A percentile compares a stretch with the other conserved stretches of the same genome.
Evolutionary conservation across 2,329 filamentous ascomycete genomes (phyloP).

Genomic region (Davidsoniella australis): DNA sequence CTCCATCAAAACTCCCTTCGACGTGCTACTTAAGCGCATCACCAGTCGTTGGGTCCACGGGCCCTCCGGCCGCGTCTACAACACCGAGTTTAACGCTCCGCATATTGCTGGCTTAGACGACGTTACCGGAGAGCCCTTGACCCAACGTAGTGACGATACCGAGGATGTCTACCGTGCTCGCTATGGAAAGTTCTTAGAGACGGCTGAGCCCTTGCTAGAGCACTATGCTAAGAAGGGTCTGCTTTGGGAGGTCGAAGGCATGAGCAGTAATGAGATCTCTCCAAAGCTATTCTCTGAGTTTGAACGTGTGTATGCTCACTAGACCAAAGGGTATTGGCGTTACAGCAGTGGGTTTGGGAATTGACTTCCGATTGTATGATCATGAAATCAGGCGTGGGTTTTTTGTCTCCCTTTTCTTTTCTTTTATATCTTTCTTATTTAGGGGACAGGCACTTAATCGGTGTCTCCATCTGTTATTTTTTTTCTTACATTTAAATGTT

Average conservation of each 20-base stretch:
- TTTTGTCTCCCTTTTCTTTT: too few relatives aligned
- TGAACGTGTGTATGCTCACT: constrained; percentile 27
- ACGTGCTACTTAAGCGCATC: constrained; percentile 79
- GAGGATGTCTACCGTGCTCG: constrained; percentile 72
- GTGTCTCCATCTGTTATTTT: too few relatives aligned
- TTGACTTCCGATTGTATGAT: too few relatives aligned
- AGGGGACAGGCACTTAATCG: neutral
- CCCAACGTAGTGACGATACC: constrained; percentile 70
- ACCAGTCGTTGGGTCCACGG: constrained; percentile 87
- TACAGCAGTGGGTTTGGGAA: neutral
- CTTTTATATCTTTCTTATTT: neutral
- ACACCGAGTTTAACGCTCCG: constrained; percentile 80
- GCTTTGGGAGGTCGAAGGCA: constrained; percentile 70
- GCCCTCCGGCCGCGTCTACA: constrained; percentile 83
- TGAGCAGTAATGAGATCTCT: constrained; percentile 86
- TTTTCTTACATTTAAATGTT: neutral
- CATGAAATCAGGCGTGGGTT: neutral
- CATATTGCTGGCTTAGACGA: constrained; percentile 70
- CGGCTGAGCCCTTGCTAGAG: constrained; percentile 66
- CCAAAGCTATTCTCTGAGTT: constrained; percentile 79
- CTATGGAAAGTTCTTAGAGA: constrained; percentile 72
- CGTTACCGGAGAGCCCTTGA: constrained; percentile 71
- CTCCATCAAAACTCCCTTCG: constrained; percentile 66
- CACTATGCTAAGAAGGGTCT: constrained; percentile 77
- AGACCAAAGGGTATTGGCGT: too few relatives aligned